phyloP scores from a whole-genome alignment of 306 rosid species.

The Cotoneaster glaucophyllus region DNA sequence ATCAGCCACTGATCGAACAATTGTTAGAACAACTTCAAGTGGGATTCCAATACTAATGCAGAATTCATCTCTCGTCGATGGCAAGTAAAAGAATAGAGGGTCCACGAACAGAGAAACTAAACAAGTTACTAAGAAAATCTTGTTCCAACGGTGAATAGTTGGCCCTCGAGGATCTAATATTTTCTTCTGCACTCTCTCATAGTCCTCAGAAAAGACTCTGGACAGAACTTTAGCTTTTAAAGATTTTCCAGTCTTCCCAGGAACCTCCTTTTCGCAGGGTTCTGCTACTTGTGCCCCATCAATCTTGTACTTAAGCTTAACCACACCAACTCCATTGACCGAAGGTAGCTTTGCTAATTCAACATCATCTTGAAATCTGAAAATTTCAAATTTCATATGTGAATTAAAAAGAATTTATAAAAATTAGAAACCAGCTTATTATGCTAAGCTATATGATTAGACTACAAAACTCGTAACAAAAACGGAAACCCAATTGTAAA shows the following conservation, averaged over 20 bases:
- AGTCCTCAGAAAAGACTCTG: slow-evolving; percentile 51
- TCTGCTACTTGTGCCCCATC: slow-evolving; percentile 26
- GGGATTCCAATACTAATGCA: slow-evolving; percentile 34
- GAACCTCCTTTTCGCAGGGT: slow-evolving; percentile 5
- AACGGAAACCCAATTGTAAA: not conserved
- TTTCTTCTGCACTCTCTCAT: slow-evolving; percentile 33
- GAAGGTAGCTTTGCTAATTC: slow-evolving; percentile 20
- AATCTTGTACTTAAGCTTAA: slow-evolving; percentile 27
- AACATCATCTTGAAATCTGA: slow-evolving; percentile 35
- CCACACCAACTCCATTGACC: slow-evolving; percentile 19
- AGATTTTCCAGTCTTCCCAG: slow-evolving; percentile 20
- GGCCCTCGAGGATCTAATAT: slow-evolving; percentile 46
- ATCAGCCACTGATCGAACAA: slow-evolving; percentile 37
- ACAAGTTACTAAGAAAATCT: slow-evolving; percentile 36
- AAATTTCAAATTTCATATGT: slow-evolving; percentile 16
- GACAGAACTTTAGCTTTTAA: slow-evolving; percentile 37
- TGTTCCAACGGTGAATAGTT: slow-evolving; percentile 33
- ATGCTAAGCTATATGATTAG: not conserved
- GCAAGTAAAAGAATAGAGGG: slow-evolving; percentile 54
- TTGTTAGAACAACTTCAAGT: slow-evolving; percentile 38
- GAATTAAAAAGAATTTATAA: not conserved
- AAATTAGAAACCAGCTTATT: not conserved
- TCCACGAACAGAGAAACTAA: slow-evolving; percentile 48
- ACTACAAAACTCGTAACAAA: not conserved
- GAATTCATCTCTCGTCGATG: slow-evolving; percentile 15